Conservation (phyloP, 306 rosid genomes). For the Vigna mungo region DNA sequence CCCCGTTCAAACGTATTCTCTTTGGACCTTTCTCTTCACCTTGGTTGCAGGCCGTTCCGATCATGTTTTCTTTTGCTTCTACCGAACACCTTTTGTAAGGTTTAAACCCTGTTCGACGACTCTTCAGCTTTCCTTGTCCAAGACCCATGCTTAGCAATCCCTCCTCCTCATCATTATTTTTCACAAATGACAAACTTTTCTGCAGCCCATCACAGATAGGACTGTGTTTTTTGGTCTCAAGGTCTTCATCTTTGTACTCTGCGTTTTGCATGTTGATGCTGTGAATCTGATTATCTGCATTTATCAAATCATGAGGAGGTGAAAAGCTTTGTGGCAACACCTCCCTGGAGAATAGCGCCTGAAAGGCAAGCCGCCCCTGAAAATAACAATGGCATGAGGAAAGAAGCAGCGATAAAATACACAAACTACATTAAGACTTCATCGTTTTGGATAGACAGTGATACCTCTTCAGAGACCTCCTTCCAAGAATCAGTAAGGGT, state of each 20-base stretch:
- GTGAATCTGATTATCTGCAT: background rate
- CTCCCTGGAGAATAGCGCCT: constrained; percentile 16
- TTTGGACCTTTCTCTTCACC: constrained; percentile 11
- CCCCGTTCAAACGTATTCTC: constrained; percentile 66
- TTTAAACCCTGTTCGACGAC: constrained; percentile 10
- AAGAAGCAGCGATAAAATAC: background rate
- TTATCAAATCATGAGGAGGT: background rate
- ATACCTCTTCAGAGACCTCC: constrained; percentile 11
- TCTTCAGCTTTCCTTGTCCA: constrained; percentile 3
- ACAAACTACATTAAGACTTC: background rate
- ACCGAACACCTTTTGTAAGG: constrained; percentile 21
- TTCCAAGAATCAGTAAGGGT: constrained; percentile 7
- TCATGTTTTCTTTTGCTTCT: background rate
- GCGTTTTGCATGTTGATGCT: background rate
- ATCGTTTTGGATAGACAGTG: background rate
- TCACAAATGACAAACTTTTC: background rate
- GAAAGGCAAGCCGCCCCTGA: constrained; percentile 14
- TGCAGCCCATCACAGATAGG: background rate
- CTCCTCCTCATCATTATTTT: background rate
- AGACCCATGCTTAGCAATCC: background rate
- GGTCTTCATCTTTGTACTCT: constrained; percentile 3
- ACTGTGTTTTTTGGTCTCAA: background rate
- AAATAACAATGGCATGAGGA: constrained; percentile 7
- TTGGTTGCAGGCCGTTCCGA: background rate
- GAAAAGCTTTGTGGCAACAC: constrained; percentile 15